Base-by-base conservation (phyloP, 257 asterid genomes). In the Capsicum pubescens region DNA sequence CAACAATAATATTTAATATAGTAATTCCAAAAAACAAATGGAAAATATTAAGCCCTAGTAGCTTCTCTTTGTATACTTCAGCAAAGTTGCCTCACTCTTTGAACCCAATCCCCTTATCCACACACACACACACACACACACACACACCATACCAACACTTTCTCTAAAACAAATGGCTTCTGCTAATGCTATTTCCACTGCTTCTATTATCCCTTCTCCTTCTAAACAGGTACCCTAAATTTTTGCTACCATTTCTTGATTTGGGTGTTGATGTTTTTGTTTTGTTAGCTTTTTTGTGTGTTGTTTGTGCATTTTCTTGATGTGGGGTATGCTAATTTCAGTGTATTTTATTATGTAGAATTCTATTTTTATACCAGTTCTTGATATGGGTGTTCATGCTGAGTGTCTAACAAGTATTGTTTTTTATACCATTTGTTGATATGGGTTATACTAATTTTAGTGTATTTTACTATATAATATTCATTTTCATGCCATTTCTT, bases 161-260 rank as follows among this genome's bases (percentile, higher is more conserved):
- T 16, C n/a, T 26, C 32, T 26, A 26, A 26, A 26, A 26, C 32
- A 26, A 82, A 95, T 95, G 99, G 99, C 98, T 52, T 95, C 99
- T 1, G 95, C 98, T 12, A 94, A 90, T 89, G 98, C 98, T 76
- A 89, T 94, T 68, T 89, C 95, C 19, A 91, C 98, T 21, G 92
- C 98, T 76, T 91, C 95, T 80, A 88, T 93, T 83, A 87, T 95
- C 48, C 88, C 97, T 83, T 91, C 94, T 21, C 87, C 93, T 48
- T 84, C 92, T 26, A 93, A 87, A 87, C 91, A 87, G 68, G 97
- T 92, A 89, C n/a, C 17, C 1, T 15, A 36, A n/a, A n/a, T n/a
- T 63, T 14, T 21, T 21, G 9, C 0, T 19, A 7, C 11, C 32
- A 7, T 59, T 59, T n/a, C 50, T 39, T 21, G 9, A 5, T 39